These are phyloP conservation scores for Ustilago sp. DNA, from an alignment of 1,284 basidiomycete genomes.

Conservation along the genomic window DNA sequence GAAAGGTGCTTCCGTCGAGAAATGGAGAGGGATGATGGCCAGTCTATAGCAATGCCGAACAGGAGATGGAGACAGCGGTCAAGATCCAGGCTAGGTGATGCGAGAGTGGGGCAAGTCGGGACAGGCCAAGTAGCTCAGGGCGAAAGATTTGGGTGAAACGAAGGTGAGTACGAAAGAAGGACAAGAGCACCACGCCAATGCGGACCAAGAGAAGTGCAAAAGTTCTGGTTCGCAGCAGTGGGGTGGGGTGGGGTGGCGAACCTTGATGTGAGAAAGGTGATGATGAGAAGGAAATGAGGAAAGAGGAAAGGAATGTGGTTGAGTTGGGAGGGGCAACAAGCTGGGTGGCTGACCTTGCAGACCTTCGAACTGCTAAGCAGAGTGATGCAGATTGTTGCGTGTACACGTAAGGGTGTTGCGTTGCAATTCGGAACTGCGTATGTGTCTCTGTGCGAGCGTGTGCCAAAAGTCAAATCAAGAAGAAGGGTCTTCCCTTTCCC, in stretches of 20 bases:
- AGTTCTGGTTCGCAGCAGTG: neutral
- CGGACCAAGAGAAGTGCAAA: conserved; percentile 11
- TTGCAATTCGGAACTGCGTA: conserved; percentile 2
- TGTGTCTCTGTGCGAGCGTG: conserved; percentile 4
- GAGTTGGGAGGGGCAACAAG: neutral
- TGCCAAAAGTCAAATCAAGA: conserved; percentile 12
- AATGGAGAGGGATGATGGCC: neutral
- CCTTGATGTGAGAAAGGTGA: neutral
- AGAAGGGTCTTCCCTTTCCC: neutral
- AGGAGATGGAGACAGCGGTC: conserved; percentile 1
- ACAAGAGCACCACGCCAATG: conserved; percentile 20
- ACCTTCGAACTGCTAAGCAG: neutral
- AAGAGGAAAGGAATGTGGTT: neutral
- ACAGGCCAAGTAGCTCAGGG: neutral
- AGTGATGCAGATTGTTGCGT: conserved; percentile 3
- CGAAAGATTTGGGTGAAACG: conserved; percentile 14
- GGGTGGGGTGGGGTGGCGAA: conserved; percentile 5
- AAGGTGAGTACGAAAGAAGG: conserved; percentile 14
- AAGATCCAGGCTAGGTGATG: neutral
- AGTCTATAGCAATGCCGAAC: neutral
- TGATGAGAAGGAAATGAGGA: neutral
- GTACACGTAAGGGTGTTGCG: conserved; percentile 4
- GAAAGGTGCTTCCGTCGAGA: conserved; percentile 12
- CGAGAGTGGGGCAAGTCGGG: neutral
- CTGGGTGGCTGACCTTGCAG: conserved; percentile 9